phyloP scores from a whole-genome alignment of 768 basidiomycete genomes.

The Lentinula guzmanii region DNA sequence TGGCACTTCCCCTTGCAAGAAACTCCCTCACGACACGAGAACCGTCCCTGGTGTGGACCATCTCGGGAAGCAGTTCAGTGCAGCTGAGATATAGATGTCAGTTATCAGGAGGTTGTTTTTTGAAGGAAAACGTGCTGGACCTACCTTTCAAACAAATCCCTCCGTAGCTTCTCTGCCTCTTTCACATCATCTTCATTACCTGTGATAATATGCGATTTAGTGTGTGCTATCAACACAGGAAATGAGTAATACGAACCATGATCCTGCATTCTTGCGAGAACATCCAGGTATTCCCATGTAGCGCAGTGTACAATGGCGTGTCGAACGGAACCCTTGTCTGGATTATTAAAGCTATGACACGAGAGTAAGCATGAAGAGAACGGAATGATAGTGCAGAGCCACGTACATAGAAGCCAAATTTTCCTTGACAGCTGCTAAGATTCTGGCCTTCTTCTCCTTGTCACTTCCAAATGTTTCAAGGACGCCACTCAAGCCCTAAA shows the following conservation, averaged over 20 bases:
- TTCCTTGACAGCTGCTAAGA: slow-evolving; percentile 65
- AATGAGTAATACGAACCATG: neutral
- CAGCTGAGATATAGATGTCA: slow-evolving; percentile 39
- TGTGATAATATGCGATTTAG: neutral
- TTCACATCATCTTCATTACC: slow-evolving; percentile 31
- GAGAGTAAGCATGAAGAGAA: neutral
- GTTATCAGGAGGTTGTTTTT: neutral
- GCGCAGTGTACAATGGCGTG: slow-evolving; percentile 87
- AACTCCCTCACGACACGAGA: slow-evolving; percentile 83
- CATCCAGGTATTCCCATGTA: slow-evolving; percentile 78
- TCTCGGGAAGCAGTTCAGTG: slow-evolving; percentile 82
- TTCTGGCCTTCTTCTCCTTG: slow-evolving; percentile 57
- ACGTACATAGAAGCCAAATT: slow-evolving; percentile 72
- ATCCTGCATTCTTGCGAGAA: slow-evolving; percentile 45
- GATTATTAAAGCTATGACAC: slow-evolving; percentile 71
- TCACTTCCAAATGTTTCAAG: slow-evolving; percentile 49
- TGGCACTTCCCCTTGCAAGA: slow-evolving; percentile 76
- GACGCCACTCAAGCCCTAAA: slow-evolving; percentile 62
- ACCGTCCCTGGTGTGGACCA: slow-evolving; percentile 92
- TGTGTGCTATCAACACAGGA: neutral
- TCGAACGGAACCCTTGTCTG: slow-evolving; percentile 83
- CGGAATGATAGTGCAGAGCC: neutral
- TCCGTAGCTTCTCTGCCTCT: slow-evolving; percentile 67
- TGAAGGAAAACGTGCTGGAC: slow-evolving; percentile 10
- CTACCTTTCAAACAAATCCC: slow-evolving; percentile 79